Conservation (phyloP, 768 basidiomycete genomes). For the Trametes gibbosa region DNA sequence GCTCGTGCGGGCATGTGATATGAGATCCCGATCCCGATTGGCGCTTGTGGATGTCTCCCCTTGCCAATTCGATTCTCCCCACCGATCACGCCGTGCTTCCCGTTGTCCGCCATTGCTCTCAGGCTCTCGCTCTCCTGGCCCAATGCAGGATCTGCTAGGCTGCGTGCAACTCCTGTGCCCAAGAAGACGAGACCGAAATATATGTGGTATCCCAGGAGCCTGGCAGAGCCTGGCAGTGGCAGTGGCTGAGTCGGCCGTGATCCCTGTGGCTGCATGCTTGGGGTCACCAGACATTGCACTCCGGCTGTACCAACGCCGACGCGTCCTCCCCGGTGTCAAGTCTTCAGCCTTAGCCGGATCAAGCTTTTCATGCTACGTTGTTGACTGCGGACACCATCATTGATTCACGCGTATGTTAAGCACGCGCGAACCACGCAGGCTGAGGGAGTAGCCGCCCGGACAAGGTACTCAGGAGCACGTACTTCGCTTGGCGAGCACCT, state of each 20-base stretch:
- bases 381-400: not conserved
- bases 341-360: not conserved
- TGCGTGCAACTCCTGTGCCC: too few relatives aligned
- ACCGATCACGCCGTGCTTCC: not conserved
- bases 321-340: not conserved
- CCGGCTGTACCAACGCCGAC: not conserved
- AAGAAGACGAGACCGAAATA: too few relatives aligned
- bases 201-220: too few relatives aligned
- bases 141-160: too few relatives aligned
- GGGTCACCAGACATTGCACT: not conserved
- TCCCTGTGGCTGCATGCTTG: not conserved
- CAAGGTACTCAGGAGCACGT: too few relatives aligned
- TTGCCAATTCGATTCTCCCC: not conserved
- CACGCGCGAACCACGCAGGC: too few relatives aligned
- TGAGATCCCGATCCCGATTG: not conserved
- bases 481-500: too few relatives aligned
- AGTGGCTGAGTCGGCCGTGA: not conserved
- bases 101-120: too few relatives aligned
- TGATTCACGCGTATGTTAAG: not conserved
- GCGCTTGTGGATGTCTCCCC: not conserved
- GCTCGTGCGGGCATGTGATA: slow-evolving; percentile 4
- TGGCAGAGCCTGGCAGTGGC: too few relatives aligned
- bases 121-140: too few relatives aligned
- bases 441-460: too few relatives aligned
- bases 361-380: not conserved